phyloP scores from a whole-genome alignment of 352 stramenopile genomes.

The Phytophthora fragariae region DNA sequence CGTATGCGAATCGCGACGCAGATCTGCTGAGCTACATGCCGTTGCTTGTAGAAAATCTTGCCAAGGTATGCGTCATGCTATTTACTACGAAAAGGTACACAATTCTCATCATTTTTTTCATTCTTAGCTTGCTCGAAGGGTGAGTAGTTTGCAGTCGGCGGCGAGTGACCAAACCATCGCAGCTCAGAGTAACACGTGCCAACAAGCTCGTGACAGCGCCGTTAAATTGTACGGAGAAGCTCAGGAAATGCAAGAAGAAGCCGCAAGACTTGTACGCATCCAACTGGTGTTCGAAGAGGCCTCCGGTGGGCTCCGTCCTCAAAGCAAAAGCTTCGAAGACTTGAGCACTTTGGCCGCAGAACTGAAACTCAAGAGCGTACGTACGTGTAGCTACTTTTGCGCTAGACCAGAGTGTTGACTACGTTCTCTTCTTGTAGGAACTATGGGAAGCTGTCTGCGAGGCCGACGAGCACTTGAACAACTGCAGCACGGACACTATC shows the following conservation, averaged over 20 bases:
- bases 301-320: slow-evolving; percentile 35
- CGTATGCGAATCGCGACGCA: slow-evolving; percentile 32
- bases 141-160: slow-evolving; percentile 39
- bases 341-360: slow-evolving; percentile 45
- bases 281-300: slow-evolving; percentile 55
- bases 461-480: slow-evolving; percentile 51
- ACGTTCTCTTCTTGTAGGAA: slow-evolving; percentile 34
- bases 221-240: slow-evolving; percentile 42
- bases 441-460: slow-evolving; percentile 67
- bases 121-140: slow-evolving; percentile 24
- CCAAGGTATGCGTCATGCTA: slow-evolving; percentile 9
- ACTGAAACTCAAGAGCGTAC: slow-evolving; percentile 61
- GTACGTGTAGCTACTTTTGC: not conserved
- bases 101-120: not conserved
- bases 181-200: slow-evolving; percentile 41
- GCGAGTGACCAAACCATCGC: slow-evolving; percentile 43
- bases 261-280: slow-evolving; percentile 38
- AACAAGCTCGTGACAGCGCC: slow-evolving; percentile 38
- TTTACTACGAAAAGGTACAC: not conserved
- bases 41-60: slow-evolving; percentile 29
- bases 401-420: not conserved
- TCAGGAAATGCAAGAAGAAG: slow-evolving; percentile 35
- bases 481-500: slow-evolving; percentile 48
- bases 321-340: slow-evolving; percentile 46
- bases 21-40: slow-evolving; percentile 44